These are phyloP conservation scores for Entrophospora sp. DNA, from an alignment of 192 early-diverging fungal genomes.

Conservation along the genomic window DNA sequence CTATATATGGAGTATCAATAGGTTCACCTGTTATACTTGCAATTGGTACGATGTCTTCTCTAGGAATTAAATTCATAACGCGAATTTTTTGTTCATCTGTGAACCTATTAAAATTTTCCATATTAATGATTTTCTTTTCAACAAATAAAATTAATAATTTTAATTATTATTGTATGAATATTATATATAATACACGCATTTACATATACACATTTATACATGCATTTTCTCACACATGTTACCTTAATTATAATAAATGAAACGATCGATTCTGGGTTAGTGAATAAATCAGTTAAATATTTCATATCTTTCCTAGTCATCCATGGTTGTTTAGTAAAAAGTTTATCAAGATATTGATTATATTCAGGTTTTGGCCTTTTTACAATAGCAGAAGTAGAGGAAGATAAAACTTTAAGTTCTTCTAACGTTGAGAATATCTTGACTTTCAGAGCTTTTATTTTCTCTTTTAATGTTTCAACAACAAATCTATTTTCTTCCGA, in stretches of 20 bases:
- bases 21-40: constrained; percentile 3
- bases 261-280: neutral
- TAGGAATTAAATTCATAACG: neutral
- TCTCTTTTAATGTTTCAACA: no score
- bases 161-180: no score
- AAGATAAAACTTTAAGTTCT: no score
- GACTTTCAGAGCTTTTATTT: no score
- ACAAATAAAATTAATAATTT: no score
- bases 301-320: constrained; percentile 8
- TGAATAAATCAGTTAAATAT: neutral
- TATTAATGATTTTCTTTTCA: constrained; percentile 5
- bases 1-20: neutral
- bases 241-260: no score
- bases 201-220: neutral
- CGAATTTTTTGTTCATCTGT: constrained; percentile 14
- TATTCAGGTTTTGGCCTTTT: neutral
- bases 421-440: no score
- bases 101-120: neutral
- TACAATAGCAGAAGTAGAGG: no score
- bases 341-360: neutral
- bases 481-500: no score
- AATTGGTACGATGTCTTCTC: constrained; percentile 10
- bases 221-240: neutral
- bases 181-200: neutral
- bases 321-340: neutral